Evolutionary conservation across 257 asterid genomes (phyloP), one percentile per base, ranked within the genome.

Genomic region (Penstemon eatonii): DNA sequence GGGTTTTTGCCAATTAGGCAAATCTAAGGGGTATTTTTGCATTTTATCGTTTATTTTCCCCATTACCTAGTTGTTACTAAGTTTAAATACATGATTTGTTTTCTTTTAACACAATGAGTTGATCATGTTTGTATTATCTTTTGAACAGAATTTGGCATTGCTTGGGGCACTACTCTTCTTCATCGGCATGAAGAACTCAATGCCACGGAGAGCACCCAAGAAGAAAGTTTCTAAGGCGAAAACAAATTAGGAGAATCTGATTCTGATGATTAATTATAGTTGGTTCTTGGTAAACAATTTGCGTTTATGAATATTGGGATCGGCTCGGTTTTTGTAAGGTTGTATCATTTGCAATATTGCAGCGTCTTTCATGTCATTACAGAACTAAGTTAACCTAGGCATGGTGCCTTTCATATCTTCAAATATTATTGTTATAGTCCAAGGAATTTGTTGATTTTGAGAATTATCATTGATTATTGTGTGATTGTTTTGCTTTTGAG

Each of bases 111-210:
- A 25, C 33, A 25, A 1, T 25, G 33, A 25, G 33, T 25, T 25
- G 33, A 25, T 25, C 33, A 25, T 25, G 33, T 2, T 25, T 12
- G 1, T 65, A 61, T 19, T 33, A 18, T 74, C 36, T 71, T 43
- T 72, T 50, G 41, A 60, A 53, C 83, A 94, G 98, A 84, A 81
- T 68, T 72, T 89, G 88, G 93, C 96, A 8, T 65, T 94, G 78
- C 78, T 87, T 1, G 97, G 99, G 25, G 97, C 93, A 15, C 75
- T 94, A 53, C 81, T 91, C 71, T 91, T 91, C 77, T 94, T 82
- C 76, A 80, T 91, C 4, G 98, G 99, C 69, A 87, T 94, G 99
- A 89, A 87, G 84, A 89, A 87, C 79, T 86, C 99, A 8, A 79
- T 83, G 75, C 88, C 90, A 50, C 77, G 83, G 80, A 91, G 98